Evolutionary conservation across 75 land plant genomes (phyloP).

Genomic region (Sequoia sempervirens): DNA sequence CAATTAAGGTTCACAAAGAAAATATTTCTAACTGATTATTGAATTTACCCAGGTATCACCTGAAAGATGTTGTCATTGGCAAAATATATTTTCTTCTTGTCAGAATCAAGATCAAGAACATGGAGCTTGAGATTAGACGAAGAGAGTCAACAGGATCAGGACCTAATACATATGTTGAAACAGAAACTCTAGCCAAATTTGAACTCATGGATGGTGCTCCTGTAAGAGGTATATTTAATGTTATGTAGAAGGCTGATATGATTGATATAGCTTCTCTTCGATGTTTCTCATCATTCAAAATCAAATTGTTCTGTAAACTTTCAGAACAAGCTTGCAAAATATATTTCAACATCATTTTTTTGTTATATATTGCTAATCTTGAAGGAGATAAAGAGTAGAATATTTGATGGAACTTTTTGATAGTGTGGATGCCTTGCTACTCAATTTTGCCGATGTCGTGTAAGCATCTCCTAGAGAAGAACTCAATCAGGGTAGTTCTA

Average conservation of each 20-base stretch:
- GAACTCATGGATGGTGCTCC: constrained; percentile 99
- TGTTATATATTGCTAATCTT: background rate
- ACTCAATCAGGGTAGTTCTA: background rate
- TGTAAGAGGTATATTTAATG: constrained; percentile 63
- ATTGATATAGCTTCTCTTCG: background rate
- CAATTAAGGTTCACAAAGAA: constrained; percentile 8
- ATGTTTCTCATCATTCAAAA: background rate
- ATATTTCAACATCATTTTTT: background rate
- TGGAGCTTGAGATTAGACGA: constrained; percentile 98
- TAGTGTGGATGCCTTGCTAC: background rate
- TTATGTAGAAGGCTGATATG: background rate
- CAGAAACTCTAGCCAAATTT: constrained; percentile 94
- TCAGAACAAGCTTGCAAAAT: background rate
- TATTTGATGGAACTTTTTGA: background rate
- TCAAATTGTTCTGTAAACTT: background rate
- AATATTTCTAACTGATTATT: background rate
- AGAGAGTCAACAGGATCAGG: constrained; percentile 99
- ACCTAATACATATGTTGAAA: constrained; percentile 93
- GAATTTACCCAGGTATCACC: constrained; percentile 67
- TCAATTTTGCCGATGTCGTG: background rate
- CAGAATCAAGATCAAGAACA: constrained; percentile 93
- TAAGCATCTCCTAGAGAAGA: background rate
- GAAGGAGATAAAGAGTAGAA: background rate
- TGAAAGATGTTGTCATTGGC: constrained; percentile 97
- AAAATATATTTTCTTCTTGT: constrained; percentile 98